Evolutionary conservation across 371 early-diverging fungal species (phyloP), one percentile per base, ranked within the genome.

Genomic region (Lichtheimia ramosa): DNA sequence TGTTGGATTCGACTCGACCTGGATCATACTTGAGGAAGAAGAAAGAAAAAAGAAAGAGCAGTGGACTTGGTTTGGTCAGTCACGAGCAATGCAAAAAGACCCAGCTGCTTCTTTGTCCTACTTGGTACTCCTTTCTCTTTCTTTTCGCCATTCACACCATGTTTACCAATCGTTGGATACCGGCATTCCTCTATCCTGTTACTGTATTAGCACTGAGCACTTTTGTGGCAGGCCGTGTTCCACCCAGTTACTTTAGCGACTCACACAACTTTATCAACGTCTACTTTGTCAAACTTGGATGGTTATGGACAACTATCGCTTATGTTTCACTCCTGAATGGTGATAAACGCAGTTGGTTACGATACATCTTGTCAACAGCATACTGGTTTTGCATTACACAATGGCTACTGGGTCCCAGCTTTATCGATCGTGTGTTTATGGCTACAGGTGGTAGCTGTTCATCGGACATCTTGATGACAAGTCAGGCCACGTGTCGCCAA

Each of bases 371-470:
- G 8, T 88, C 92, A 15, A 90, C 91, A 0, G 51, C 80, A 34
- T 95, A 93, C 74, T 95, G 96, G 95, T 74, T 84, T 55, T 4
- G 86, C 6, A 69, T 92, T 66, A 90, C 92, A 1, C 94, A 93
- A 69, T 92, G 92, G 90, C 79, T 87, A 24, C 84, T 92, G 51
- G 95, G 94, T 0, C 88, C 91, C 20, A 83, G 90, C 58, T 62
- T 93, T 13, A 83, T 92, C 52, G 94, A 94, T 74, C 84, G 94
- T 20, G 65, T 94, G 34, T 89, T 85, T 71, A 69, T 87, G 5
- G 51, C 65, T 34, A 86, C 90, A 0, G 95, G 95, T 28, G 89
- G 94, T n/a, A 50, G 49, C 2, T 89, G 90, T 46, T 46, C 46
- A 18, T 46, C 46, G 46, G n/a, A 56, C 23, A 43, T 43, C 59